phyloP scores from a whole-genome alignment of 2,329 filamentous ascomycete species.

The Aspergillus aculeatinus region DNA sequence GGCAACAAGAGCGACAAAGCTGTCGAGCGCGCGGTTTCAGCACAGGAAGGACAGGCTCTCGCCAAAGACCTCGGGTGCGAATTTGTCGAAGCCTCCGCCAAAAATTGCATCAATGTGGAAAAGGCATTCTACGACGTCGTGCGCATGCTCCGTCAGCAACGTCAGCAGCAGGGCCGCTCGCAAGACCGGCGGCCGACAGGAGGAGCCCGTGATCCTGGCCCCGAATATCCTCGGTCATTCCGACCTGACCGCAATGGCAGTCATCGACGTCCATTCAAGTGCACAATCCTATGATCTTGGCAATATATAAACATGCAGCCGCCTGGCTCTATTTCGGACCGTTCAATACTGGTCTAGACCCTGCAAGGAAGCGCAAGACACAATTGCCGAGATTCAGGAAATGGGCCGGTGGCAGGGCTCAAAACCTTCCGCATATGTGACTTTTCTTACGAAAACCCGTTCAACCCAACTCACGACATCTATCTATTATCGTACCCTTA shows the following conservation, averaged over 20 bases:
- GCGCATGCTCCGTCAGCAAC: conserved; percentile 79
- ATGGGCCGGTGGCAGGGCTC: not conserved
- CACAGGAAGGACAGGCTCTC: conserved; percentile 88
- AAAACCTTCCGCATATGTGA: not conserved
- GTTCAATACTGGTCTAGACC: not conserved
- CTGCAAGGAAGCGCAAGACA: not conserved
- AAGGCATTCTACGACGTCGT: conserved; percentile 99
- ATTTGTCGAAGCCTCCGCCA: conserved; percentile 94
- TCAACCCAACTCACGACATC: conserved; percentile 18
- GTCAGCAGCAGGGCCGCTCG: conserved; percentile 52
- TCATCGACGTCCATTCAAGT: conserved; percentile 39
- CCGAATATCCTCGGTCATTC: conserved; percentile 41
- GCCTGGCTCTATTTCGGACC: conserved; percentile 1
- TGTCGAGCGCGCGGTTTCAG: conserved; percentile 92
- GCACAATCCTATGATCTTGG: conserved; percentile 37
- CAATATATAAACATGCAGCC: not conserved
- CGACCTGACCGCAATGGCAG: conserved; percentile 39
- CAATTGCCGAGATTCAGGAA: not conserved
- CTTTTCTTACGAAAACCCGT: conserved; percentile 11
- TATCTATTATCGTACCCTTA: conserved; percentile 15
- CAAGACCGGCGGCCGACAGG: conserved; percentile 40
- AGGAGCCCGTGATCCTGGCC: conserved; percentile 35
- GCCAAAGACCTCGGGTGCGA: conserved; percentile 92
- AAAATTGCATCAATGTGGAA: conserved; percentile 97
- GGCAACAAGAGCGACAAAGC: conserved; percentile 98